phyloP scores from a whole-genome alignment of 2,329 filamentous ascomycete genomes.

The Ophiostoma sp. region DNA sequence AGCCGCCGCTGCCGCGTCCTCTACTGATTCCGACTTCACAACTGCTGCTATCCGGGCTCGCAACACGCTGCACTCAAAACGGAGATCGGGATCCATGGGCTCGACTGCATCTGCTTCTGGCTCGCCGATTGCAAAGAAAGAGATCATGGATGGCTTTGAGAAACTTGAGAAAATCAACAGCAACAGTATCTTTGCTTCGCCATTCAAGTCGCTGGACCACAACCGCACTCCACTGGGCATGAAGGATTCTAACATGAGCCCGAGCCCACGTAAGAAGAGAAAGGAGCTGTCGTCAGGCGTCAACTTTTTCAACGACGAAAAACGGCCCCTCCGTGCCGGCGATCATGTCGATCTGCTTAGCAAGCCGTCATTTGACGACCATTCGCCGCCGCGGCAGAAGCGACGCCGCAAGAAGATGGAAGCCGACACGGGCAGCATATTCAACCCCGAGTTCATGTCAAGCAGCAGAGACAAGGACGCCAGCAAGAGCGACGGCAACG shows the following conservation, averaged over 20 bases:
- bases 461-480: slow-evolving; percentile 9
- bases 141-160: slow-evolving; percentile 19
- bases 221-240: slow-evolving; percentile 34
- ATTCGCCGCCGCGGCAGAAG: slow-evolving; percentile 31
- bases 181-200: slow-evolving; percentile 14
- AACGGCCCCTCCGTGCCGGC: slow-evolving; percentile 1
- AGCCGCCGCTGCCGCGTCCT: slow-evolving; percentile 23
- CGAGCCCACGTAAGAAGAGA: slow-evolving; percentile 38
- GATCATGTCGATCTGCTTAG: slow-evolving; percentile 26
- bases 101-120: slow-evolving; percentile 32
- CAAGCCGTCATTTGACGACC: slow-evolving; percentile 31
- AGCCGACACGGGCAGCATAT: slow-evolving; percentile 30
- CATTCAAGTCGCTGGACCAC: slow-evolving; percentile 9
- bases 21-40: background rate
- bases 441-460: slow-evolving; percentile 30
- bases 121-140: slow-evolving; percentile 31
- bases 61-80: slow-evolving; percentile 25
- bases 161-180: background rate
- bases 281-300: slow-evolving; percentile 29
- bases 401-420: slow-evolving; percentile 33
- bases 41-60: slow-evolving; percentile 8
- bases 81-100: slow-evolving; percentile 31
- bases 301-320: slow-evolving; percentile 13
- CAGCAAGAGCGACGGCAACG: background rate
- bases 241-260: slow-evolving; percentile 37